Evolutionary conservation across 176 grass and related monocot genomes (phyloP).

Genomic region (Rhynchospora tenuis): DNA sequence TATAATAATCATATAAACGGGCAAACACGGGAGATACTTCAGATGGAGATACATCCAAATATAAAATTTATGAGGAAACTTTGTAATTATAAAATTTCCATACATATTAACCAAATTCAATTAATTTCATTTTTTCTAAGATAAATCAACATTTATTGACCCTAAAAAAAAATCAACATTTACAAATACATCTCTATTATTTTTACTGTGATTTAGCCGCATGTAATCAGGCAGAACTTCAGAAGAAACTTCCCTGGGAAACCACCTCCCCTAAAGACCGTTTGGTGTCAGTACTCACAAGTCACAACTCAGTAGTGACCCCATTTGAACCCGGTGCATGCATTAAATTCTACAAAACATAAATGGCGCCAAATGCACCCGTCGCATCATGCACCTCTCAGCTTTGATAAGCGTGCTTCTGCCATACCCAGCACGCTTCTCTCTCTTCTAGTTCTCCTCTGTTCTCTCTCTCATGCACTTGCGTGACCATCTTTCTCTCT

Average conservation of each 20-base stretch:
- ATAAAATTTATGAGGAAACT: too few species aligned
- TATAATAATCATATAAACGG: too few species aligned
- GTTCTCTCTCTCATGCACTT: neutral
- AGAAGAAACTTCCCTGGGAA: slow-evolving; percentile 21
- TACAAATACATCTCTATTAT: neutral
- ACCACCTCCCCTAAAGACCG: neutral
- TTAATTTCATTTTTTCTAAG: neutral
- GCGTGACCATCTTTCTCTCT: slow-evolving; percentile 6
- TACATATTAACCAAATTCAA: neutral
- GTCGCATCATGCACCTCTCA: slow-evolving; percentile 22
- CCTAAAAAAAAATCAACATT: neutral
- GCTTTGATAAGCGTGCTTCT: slow-evolving; percentile 26
- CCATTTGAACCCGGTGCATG: neutral
- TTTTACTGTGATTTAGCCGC: neutral
- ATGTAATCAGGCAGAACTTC: neutral
- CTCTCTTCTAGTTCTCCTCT: neutral
- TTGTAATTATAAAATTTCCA: too few species aligned
- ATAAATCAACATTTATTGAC: neutral
- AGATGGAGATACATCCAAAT: too few species aligned
- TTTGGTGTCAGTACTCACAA: neutral
- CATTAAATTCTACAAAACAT: neutral
- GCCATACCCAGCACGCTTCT: slow-evolving; percentile 12
- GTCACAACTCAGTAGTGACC: neutral
- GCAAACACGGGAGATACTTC: too few species aligned
- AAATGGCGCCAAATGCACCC: slow-evolving; percentile 13